These are phyloP conservation scores for Phytopythium cucurbitacearum DNA, from an alignment of 352 stramenopile species.

Conservation along the genomic window DNA sequence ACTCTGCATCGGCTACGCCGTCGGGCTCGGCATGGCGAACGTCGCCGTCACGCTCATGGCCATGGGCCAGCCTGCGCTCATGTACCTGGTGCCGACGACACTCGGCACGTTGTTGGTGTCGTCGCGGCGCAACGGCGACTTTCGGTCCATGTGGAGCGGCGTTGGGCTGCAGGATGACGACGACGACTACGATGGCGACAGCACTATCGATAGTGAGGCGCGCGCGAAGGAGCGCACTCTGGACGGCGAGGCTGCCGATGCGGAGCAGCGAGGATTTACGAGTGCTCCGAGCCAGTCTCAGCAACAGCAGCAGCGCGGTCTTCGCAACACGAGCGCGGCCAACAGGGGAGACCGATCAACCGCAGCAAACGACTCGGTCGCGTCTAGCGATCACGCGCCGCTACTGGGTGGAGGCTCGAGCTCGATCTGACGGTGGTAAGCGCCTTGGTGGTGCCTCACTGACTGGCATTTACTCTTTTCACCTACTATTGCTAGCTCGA, in stretches of 20 bases:
- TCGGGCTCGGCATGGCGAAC: constrained; percentile 93
- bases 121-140: constrained; percentile 68
- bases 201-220: constrained; percentile 5
- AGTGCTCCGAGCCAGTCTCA: too few relatives aligned
- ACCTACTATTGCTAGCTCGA: constrained; percentile 1
- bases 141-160: constrained; percentile 57
- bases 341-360: constrained; percentile 7
- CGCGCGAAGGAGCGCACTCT: constrained; percentile 18
- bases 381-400: constrained; percentile 22
- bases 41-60: constrained; percentile 90
- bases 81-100: constrained; percentile 95
- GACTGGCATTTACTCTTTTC: constrained; percentile 4
- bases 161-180: constrained; percentile 17
- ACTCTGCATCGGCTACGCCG: constrained; percentile 88
- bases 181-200: neutral
- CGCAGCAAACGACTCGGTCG: constrained; percentile 13
- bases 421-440: constrained; percentile 2
- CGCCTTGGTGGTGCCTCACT: constrained; percentile 5
- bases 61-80: constrained; percentile 93
- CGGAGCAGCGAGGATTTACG: too few relatives aligned
- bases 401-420: constrained; percentile 20
- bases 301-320: too few relatives aligned
- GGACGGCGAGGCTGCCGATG: constrained; percentile 9
- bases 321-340: neutral
- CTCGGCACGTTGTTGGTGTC: constrained; percentile 74